Evolutionary conservation across 2,329 filamentous ascomycete species (phyloP), one percentile per base, ranked within the genome.

Genomic region (Rhynchosporium graminicola): DNA sequence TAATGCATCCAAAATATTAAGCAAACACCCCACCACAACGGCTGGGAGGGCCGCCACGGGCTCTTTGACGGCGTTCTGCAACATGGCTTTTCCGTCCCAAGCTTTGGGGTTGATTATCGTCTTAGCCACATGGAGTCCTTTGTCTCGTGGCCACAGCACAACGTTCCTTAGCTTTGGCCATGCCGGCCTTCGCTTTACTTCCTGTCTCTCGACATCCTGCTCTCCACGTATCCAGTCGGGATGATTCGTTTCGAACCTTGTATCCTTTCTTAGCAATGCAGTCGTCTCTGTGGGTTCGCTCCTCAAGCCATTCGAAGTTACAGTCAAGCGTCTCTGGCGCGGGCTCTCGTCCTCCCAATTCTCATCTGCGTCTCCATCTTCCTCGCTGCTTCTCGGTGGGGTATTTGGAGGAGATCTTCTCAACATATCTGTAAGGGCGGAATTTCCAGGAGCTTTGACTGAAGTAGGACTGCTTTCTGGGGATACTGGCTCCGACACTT

Each of bases 1-100:
- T 46, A 99, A 78, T 5, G 93, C 95, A 79, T 99, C 95, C 26
- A 99, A 80, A 51, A 99, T 89, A 69, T 99, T 99, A 20, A 99
- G 83, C 1, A 99, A 80, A 31, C 97, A 78, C 0, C 95, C 95
- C 0, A 99, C 85, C 68, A 96, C 83, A 0, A 98, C 94, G 3
- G 94, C 90, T 1, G 95, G 95, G 15, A 97, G 74, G 68, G 88
- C 89, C 54, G 85, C 86, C 20, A 85, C 78, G 0, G 92, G 91
- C 45, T 86, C 81, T 10, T 92, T 75, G 2, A 96, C 76, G 0
- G 81, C 82, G 50, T 83, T 82, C 45, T 84, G 75, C 81, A 87
- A 88, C 6, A 96, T 79, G 0, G 82, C 78, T 67, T 82, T 83
- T 61, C 79, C 80, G 73, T 94, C 81, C 90, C 93, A 97, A 28